Conservation (phyloP, 1,284 basidiomycete species). For the Bjerkandera adusta region DNA sequence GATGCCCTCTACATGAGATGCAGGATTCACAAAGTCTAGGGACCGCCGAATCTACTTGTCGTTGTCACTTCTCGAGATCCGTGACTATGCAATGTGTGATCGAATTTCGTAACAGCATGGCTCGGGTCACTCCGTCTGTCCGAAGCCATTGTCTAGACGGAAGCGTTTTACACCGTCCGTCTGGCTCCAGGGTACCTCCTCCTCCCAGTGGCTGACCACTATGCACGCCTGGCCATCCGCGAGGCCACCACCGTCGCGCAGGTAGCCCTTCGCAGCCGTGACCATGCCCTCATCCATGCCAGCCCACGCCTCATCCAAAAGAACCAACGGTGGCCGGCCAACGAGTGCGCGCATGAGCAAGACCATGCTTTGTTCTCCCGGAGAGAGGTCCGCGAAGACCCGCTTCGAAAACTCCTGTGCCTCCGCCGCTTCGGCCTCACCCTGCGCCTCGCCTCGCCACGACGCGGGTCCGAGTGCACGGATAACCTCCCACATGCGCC, state of each 20-base stretch:
- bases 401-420: constrained; percentile 41
- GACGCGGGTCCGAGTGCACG: constrained; percentile 57
- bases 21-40: too few species aligned
- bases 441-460: constrained; percentile 33
- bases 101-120: too few species aligned
- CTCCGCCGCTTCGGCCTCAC: constrained; percentile 11
- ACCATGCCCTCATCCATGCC: constrained; percentile 87
- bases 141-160: constrained; percentile 37
- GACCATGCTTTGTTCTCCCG: constrained; percentile 76
- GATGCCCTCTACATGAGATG: too few species aligned
- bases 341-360: constrained; percentile 86
- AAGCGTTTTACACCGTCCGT: constrained; percentile 47
- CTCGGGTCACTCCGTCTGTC: constrained; percentile 23
- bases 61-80: too few species aligned
- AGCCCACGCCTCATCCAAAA: constrained; percentile 89
- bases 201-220: constrained; percentile 86
- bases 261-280: constrained; percentile 54
- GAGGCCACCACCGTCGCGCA: constrained; percentile 50
- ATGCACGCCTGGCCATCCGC: constrained; percentile 70
- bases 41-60: too few species aligned
- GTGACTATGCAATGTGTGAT: too few species aligned
- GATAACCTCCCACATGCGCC: constrained; percentile 54
- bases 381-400: constrained; percentile 59
- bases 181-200: constrained; percentile 76
- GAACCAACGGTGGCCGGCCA: constrained; percentile 61